phyloP scores from a whole-genome alignment of 352 stramenopile species.

The Globisporangium uncinulatum region DNA sequence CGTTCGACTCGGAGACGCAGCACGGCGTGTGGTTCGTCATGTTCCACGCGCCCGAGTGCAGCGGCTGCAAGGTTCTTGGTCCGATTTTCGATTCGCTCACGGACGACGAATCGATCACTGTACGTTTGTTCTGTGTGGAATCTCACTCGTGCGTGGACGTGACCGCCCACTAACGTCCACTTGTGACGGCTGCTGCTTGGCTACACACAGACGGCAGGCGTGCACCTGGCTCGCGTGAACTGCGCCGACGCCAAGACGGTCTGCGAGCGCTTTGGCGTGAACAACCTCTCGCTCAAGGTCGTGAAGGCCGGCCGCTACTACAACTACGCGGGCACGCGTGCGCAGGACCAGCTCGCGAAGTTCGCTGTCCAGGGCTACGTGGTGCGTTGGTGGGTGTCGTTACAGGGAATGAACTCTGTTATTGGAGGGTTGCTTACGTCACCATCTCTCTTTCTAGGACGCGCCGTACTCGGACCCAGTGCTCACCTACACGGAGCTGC shows the following conservation, averaged over 20 bases:
- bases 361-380: slow-evolving; percentile 60
- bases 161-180: not conserved
- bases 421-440: too few species aligned
- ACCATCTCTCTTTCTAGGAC: slow-evolving; percentile 7
- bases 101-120: slow-evolving; percentile 24
- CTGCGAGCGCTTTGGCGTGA: slow-evolving; percentile 74
- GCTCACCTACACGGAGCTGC: slow-evolving; percentile 45
- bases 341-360: slow-evolving; percentile 40
- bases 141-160: too few species aligned
- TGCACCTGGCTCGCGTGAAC: slow-evolving; percentile 64
- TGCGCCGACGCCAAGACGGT: slow-evolving; percentile 61
- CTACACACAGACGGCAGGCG: slow-evolving; percentile 17
- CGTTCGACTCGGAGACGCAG: slow-evolving; percentile 55
- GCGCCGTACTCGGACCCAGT: slow-evolving; percentile 40
- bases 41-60: slow-evolving; percentile 80
- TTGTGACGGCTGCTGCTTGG: not conserved
- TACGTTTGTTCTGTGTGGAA: slow-evolving; percentile 1
- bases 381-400: slow-evolving; percentile 16
- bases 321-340: slow-evolving; percentile 63
- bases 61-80: slow-evolving; percentile 78
- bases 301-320: slow-evolving; percentile 48
- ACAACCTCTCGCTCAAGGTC: slow-evolving; percentile 80
- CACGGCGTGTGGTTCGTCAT: slow-evolving; percentile 65
- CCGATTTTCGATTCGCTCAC: slow-evolving; percentile 56
- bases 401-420: not conserved